A percentile compares a stretch with the other conserved stretches of the same genome.
Evolutionary conservation across 228 moss, liverwort and hornwort genomes (phyloP).

Genomic region (Sphagnum magellanicum): DNA sequence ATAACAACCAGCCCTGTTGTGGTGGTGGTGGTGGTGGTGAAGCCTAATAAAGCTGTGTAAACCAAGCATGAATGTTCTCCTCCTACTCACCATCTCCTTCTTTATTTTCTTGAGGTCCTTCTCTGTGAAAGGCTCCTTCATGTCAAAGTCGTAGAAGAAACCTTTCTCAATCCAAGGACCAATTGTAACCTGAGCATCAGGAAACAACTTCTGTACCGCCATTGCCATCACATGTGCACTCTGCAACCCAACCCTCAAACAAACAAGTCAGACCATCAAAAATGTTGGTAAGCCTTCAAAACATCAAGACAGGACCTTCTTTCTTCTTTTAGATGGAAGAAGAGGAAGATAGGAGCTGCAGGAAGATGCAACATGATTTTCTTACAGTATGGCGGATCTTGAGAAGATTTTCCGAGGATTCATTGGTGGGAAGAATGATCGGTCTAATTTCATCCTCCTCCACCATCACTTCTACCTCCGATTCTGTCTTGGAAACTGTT

Average conservation of each 20-base stretch:
- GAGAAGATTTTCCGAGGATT: conserved; percentile 68
- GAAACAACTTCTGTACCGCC: conserved; percentile 98
- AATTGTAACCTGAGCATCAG: conserved; percentile 93
- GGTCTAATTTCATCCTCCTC: conserved; percentile 50
- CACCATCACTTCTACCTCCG: conserved; percentile 57
- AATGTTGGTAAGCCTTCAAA: background rate
- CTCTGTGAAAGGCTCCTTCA: conserved; percentile 86
- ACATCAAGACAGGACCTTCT: background rate
- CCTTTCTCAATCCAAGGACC: conserved; percentile 99
- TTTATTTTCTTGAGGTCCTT: conserved; percentile 98
- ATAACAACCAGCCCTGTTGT: too few species aligned
- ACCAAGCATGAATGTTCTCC: too few species aligned
- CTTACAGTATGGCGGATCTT: conserved; percentile 90
- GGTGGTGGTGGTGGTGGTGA: too few species aligned
- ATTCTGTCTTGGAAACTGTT: conserved; percentile 56
- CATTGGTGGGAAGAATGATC: conserved; percentile 72
- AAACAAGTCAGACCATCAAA: background rate
- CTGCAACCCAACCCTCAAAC: conserved; percentile 21
- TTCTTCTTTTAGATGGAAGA: background rate
- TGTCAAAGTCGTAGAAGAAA: conserved; percentile 96
- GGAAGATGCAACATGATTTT: background rate
- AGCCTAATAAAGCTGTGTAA: too few species aligned
- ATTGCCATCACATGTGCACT: conserved; percentile 97
- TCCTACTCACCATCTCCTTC: conserved; percentile 75
- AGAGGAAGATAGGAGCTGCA: background rate